These are phyloP conservation scores for Gelatoporia subvermispora DNA, from an alignment of 768 basidiomycete genomes.

Conservation along the genomic window DNA sequence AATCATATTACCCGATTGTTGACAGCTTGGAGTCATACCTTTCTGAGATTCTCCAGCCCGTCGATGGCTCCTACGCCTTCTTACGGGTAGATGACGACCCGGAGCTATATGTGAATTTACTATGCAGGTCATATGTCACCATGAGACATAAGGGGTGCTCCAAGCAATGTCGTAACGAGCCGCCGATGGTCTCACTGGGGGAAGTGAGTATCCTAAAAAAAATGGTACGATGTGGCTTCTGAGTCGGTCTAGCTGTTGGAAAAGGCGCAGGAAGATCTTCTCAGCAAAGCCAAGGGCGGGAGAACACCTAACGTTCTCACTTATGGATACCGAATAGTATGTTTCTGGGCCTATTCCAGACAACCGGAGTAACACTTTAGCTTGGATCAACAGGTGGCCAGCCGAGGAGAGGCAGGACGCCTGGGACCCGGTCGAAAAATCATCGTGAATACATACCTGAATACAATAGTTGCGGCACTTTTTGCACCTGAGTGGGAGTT, in stretches of 20 bases:
- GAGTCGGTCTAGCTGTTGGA: conserved; percentile 47
- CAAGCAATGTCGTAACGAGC: no score
- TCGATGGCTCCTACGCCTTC: background rate
- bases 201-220: conserved; percentile 37
- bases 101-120: conserved; percentile 19
- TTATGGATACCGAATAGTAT: conserved; percentile 57
- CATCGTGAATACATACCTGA: conserved; percentile 31
- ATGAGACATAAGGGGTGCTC: conserved; percentile 11
- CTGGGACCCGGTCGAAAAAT: no score
- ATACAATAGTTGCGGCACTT: conserved; percentile 69
- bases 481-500: conserved; percentile 62
- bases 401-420: no score
- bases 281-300: conserved; percentile 31
- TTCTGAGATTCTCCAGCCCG: background rate
- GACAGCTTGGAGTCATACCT: background rate
- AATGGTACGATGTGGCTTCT: background rate
- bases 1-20: conserved; percentile 2
- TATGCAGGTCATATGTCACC: conserved; percentile 47
- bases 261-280: conserved; percentile 51
- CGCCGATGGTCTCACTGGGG: conserved; percentile 41
- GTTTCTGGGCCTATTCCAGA: conserved; percentile 10
- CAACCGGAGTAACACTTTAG: background rate
- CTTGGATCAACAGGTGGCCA: background rate
- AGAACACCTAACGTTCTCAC: conserved; percentile 57
- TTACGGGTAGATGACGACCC: conserved; percentile 9